Base-by-base conservation (phyloP, 208 protist species). In the Vickermania spadyakhi region DNA sequence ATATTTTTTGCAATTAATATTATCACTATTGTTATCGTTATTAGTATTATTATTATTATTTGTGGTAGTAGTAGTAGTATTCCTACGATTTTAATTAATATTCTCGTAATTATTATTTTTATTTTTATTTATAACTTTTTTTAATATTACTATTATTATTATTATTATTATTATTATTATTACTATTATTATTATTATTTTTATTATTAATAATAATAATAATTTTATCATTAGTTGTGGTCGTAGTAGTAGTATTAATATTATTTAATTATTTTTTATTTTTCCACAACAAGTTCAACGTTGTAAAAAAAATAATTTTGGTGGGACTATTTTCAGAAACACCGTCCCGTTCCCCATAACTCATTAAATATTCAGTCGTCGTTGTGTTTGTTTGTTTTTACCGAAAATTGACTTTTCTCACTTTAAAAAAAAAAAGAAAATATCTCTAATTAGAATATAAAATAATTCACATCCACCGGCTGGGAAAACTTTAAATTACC, bases 121-220 rank as follows among this genome's bases (percentile, higher is more conserved):
- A n/a, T n/a, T n/a, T n/a, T n/a, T n/a, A n/a, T n/a, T n/a, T 52
- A 7, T 28, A 1, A 25, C 29, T 23, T 30, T 53, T 26, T 14
- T 51, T 3, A 5, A 22, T 25, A 11, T 55, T 26, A 55, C 25
- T 26, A 26, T 55, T 45, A 45, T 45, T 45, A 45, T 45, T 45
- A 45, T 45, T 45, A 45, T 45, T 45, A 45, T 45, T 45, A 45
- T 45, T 45, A 45, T 45, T 45, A 45, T 45, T 45, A 45, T 45
- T 45, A 45, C 18, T 18, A 45, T 45, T 45, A 45, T 45, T 45
- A 45, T 45, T 45, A 45, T 45, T n/a, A 45, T 45, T 45, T 18
- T 45, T 45, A 45, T 45, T 45, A n/a, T 45, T 45, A n/a, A 45
- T 45, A 45, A n/a, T 45, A n/a, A n/a, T n/a, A n/a, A n/a, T 45